Evolutionary conservation across 768 basidiomycete genomes (phyloP), one percentile per base, ranked within the genome.

Genomic region (Lentinula sp.): DNA sequence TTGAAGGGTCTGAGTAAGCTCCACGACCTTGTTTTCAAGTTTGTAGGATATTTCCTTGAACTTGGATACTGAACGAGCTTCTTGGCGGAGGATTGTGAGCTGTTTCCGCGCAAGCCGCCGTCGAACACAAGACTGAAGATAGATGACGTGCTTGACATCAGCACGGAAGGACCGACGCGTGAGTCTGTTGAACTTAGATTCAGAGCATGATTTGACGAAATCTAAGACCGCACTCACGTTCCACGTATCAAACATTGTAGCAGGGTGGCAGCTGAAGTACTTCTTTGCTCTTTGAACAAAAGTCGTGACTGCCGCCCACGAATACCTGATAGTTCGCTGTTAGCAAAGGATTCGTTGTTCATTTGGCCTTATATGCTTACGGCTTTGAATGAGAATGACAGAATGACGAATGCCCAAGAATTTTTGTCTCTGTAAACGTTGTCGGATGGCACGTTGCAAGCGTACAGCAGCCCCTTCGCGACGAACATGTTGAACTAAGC

Each of bases 11-110:
- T 99, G 97, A 0, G 97, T 98, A 63, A 99, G 88, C 71, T 98
- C 96, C 61, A 99, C 93, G 48, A 99, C 97, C 76, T 98, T 99
- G 81, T 98, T 99, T 78, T 99, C 97, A 60, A 99, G 81, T 66
- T 85, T 87, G 70, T 98, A 98, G 0, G 96, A 98, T 65, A 96
- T 97, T 75, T 97, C 95, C 77, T 97, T 98, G 85, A 96, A 98
- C 71, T 95, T 97, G 66, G 92, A 91, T 32, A 95, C 95, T 1
- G 97, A 98, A 56, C 95, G 93, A 5, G 97, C 97, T 73, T 99
- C 97, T 7, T 88, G 84, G 69, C 83, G 88, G 64, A 99, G 84
- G 9, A 76, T 78, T 67, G 89, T 91, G 64, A 99, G 84, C 70
- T 98, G 86, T 65, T 87, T 89, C 61, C 88, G 85, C 21, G 97